Evolutionary conservation across 371 early-diverging fungal genomes (phyloP), one percentile per base, ranked within the genome.

Genomic region (Sanchytrium tribonematis): DNA sequence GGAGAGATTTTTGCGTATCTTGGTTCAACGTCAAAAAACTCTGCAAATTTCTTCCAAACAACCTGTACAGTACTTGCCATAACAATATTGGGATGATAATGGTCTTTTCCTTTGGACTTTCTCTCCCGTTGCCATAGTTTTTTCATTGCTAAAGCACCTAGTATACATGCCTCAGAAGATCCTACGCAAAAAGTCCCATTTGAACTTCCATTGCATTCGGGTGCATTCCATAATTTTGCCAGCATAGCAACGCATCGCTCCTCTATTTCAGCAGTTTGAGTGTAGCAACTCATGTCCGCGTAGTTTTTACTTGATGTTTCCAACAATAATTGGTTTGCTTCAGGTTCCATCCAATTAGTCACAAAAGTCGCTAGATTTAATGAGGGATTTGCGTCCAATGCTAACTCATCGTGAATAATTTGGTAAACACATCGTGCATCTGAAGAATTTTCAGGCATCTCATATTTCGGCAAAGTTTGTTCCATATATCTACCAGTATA

Each of bases 311-410:
- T 77, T 67, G 84, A 70, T 67, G 82, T 83, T 68, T 86, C 86
- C 5, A 76, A 69, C 73, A 86, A 85, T 68, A 88, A 76, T 72
- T 83, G 80, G 29, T 86, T 83, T 28, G 86, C 86, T 73, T 86
- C 85, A 0, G 80, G 81, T 71, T 86, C 87, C 85, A 85, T 85
- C 80, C 81, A 85, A 27, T 84, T 84, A 0, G 85, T 84, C 29
- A 88, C 84, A 74, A 87, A 88, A 29, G 81, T 80, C 29, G 87
- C 87, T 69, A 85, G 76, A 75, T 86, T 86, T 48, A 85, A 76
- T 30, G 78, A 76, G 30, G 86, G 86, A 30, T 82, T 81, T 68
- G 86, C 85, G 70, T 88, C 84, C 66, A 84, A 77, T 30, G 70
- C 75, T 28, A 75, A 71, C 66, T 74, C 74, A 30, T 75, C 75